Evolutionary conservation across 768 basidiomycete species (phyloP), one percentile per base, ranked within the genome.

Genomic region (Agrocybe chaxingu): DNA sequence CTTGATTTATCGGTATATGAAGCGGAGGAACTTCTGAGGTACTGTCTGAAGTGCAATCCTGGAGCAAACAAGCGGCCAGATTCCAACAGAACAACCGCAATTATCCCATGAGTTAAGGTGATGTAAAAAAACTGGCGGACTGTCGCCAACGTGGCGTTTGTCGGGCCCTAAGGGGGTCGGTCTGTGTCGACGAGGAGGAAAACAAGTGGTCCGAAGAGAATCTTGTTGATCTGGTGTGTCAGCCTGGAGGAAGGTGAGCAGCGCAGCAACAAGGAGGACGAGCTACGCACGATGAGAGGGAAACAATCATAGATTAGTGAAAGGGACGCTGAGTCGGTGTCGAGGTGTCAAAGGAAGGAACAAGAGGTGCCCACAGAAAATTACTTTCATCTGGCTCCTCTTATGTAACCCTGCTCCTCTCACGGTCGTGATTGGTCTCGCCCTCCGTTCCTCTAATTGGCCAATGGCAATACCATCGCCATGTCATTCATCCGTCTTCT

Each of bases 161-260:
- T 48, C 34, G 31, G 63, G 69, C 68, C 70, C 80, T 85, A 91
- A 78, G 89, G 89, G 63, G 89, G 89, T 57, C 84, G 74, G 76
- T 91, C 87, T 47, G 80, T 81, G 79, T 82, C 82, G 65, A 84
- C 70, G 58, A 82, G 72, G 67, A 70, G 62, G 67, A 72, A 75
- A 53, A 69, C 78, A 72, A 81, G 78, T 58, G 85, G 86, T 66
- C 73, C 75, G 67, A 83, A 78, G 70, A 79, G 74, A 77, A 81
- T 75, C 70, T 68, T 74, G 76, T 72, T 72, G 59, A 71, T 72
- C 65, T 72, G 75, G 62, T 73, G 70, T 72, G 69, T 74, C 62
- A 72, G 66, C 64, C 77, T 79, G 62, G n/a, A 50, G 55, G 36
- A 44, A 39, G 34, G 46, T 52, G 37, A 46, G 48, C 50, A 50